phyloP scores from a whole-genome alignment of 495 filamentous ascomycete genomes.

The Penicillium pancosmium region DNA sequence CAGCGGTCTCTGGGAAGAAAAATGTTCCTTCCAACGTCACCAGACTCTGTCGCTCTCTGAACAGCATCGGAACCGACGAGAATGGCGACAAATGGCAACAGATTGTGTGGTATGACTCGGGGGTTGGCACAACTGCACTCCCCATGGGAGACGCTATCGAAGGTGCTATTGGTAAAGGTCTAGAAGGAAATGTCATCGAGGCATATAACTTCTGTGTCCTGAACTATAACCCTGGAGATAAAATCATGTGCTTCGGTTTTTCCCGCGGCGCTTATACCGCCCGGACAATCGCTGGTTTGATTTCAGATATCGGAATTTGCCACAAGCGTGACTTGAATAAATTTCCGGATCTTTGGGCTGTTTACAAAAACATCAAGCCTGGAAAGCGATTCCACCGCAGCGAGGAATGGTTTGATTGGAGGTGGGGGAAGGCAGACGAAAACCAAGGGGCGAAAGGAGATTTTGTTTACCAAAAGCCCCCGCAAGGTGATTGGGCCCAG shows the following conservation, averaged over 20 bases:
- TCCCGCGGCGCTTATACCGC: slow-evolving; percentile 63
- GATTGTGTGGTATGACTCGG: slow-evolving; percentile 36
- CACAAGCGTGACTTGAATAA: slow-evolving; percentile 42
- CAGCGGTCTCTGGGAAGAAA: slow-evolving; percentile 25
- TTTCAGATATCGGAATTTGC: slow-evolving; percentile 53
- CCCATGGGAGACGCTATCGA: slow-evolving; percentile 18
- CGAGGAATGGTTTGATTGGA: slow-evolving; percentile 23
- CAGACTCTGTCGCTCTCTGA: slow-evolving; percentile 26
- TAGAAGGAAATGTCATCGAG: slow-evolving; percentile 27
- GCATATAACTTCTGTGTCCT: slow-evolving; percentile 29
- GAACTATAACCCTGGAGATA: slow-evolving; percentile 56
- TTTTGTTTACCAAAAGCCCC: slow-evolving; percentile 12
- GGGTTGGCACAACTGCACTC: slow-evolving; percentile 23
- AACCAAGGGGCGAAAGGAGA: slow-evolving; percentile 21
- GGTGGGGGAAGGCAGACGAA: slow-evolving; percentile 28
- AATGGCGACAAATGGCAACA: slow-evolving; percentile 28
- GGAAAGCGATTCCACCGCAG: slow-evolving; percentile 26
- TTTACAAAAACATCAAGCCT: slow-evolving; percentile 43
- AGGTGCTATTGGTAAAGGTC: slow-evolving; percentile 22
- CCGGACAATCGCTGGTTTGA: slow-evolving; percentile 56
- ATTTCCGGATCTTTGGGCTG: slow-evolving; percentile 50
- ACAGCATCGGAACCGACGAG: slow-evolving; percentile 20
- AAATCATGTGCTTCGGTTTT: slow-evolving; percentile 64
- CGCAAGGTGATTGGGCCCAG: slow-evolving; percentile 21
- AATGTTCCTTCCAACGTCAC: slow-evolving; percentile 34